Evolutionary conservation across 371 early-diverging fungal genomes (phyloP).

Genomic region (Apophysomyces ossiformis): DNA sequence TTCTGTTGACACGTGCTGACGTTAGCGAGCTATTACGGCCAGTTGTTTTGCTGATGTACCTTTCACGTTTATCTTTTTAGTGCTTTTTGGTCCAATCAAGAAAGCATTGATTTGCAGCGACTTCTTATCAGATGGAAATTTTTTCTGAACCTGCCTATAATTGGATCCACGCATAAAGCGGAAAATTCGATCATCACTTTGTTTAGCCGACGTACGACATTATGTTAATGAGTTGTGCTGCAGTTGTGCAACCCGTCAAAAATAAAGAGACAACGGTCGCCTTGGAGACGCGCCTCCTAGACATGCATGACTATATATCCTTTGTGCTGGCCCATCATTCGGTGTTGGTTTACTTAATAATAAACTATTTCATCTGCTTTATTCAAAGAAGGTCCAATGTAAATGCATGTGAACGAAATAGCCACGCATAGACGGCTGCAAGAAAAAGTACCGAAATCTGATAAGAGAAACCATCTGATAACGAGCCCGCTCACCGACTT

Average conservation of each 20-base stretch:
- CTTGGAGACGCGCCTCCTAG: not conserved
- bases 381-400: not conserved
- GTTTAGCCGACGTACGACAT: conserved; percentile 10
- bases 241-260: conserved; percentile 11
- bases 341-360: too few species aligned
- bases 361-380: too few species aligned
- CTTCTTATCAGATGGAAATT: conserved; percentile 1
- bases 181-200: conserved; percentile 1
- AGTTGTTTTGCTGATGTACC: too few species aligned
- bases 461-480: conserved; percentile 8
- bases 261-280: not conserved
- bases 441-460: conserved; percentile 9
- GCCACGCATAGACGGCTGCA: conserved; percentile 4
- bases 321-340: too few species aligned
- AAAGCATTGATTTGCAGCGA: not conserved
- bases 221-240: conserved; percentile 6
- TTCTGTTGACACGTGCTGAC: conserved; percentile 4
- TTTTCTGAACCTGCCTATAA: not conserved
- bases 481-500: conserved; percentile 2
- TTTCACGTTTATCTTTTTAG: not conserved
- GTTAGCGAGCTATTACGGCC: not conserved
- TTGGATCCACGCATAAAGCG: not conserved
- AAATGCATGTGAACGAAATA: not conserved
- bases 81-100: not conserved
- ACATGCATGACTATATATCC: not conserved